Evolutionary conservation across 371 early-diverging fungal genomes (phyloP), one percentile per base, ranked within the genome.

Genomic region (Circinella minor): DNA sequence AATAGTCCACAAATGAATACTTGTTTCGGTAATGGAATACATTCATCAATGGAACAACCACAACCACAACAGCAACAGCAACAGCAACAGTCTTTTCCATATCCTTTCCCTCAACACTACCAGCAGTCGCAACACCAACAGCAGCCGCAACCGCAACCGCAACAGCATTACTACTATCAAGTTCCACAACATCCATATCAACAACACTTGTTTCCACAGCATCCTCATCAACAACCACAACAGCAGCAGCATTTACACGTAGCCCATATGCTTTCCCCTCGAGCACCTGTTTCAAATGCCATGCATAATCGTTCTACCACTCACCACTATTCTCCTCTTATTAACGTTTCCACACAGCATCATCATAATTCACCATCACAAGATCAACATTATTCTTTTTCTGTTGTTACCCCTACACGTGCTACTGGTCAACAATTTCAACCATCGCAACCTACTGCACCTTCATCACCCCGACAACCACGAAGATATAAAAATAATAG

Each of bases 181-280:
- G 51, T n/a, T 15, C 17, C 51, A 13, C 70, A 70, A 55, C 65
- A 70, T 13, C 70, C 63, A 27, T 62, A 63, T 34, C 62, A 68
- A 27, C 68, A 47, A 55, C 57, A 6, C 43, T 9, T 43, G 43
- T 43, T 43, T 3, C 3, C 6, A 43, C 43, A 43, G 11, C 43
- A 51, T n/a, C 51, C 51, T 17, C 51, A 57, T 34, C 70, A 59
- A 51, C 15, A 51, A 5, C 4, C 51, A 59, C 64, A 63, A 8
- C 66, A 61, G 18, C 43, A 67, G 55, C 66, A 72, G 38, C 70
- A 71, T 39, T 27, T 67, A 37, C 63, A 63, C 38, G 37, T 68
- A 36, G 61, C 60, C 17, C 71, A 65, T 47, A 63, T 69, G 66
- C 65, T 72, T 14, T 72, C 73, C 7, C 73, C 73, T 17, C 73